Evolutionary conservation across 352 stramenopile species (phyloP).

Genomic region (Globisporangium takayamanum): DNA sequence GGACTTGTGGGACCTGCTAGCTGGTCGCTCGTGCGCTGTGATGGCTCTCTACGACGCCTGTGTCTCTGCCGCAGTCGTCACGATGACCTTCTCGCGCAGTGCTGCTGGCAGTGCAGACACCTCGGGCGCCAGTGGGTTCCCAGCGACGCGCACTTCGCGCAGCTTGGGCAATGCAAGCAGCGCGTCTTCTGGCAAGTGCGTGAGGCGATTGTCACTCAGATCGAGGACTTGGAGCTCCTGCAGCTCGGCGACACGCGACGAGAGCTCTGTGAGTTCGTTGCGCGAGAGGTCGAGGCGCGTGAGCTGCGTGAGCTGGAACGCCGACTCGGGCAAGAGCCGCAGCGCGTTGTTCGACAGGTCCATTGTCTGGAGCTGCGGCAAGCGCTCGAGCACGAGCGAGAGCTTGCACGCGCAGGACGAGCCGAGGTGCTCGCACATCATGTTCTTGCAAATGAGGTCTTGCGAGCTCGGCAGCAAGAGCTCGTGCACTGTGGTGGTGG

Average conservation of each 20-base stretch:
- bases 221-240: conserved; percentile 55
- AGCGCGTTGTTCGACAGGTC: conserved; percentile 79
- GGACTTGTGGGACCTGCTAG: neutral
- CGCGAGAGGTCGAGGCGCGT: conserved; percentile 49
- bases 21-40: neutral
- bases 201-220: conserved; percentile 46
- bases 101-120: conserved; percentile 18
- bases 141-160: conserved; percentile 28
- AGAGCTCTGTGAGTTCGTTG: conserved; percentile 56
- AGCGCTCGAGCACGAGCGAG: conserved; percentile 66
- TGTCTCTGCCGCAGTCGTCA: neutral
- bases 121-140: conserved; percentile 35
- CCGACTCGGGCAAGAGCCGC: conserved; percentile 58
- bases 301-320: conserved; percentile 66
- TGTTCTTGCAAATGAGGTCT: conserved; percentile 88
- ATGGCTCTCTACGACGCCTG: neutral
- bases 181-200: conserved; percentile 29
- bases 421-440: conserved; percentile 90
- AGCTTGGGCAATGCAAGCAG: conserved; percentile 35
- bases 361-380: conserved; percentile 54
- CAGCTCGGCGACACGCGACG: conserved; percentile 36
- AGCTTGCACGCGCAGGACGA: conserved; percentile 82
- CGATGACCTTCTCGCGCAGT: conserved; percentile 30
- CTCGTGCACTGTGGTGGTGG: conserved; percentile 32
- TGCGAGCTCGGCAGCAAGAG: conserved; percentile 69